Conservation (phyloP, 2,329 filamentous ascomycete species). For the Fusarium sp. region DNA sequence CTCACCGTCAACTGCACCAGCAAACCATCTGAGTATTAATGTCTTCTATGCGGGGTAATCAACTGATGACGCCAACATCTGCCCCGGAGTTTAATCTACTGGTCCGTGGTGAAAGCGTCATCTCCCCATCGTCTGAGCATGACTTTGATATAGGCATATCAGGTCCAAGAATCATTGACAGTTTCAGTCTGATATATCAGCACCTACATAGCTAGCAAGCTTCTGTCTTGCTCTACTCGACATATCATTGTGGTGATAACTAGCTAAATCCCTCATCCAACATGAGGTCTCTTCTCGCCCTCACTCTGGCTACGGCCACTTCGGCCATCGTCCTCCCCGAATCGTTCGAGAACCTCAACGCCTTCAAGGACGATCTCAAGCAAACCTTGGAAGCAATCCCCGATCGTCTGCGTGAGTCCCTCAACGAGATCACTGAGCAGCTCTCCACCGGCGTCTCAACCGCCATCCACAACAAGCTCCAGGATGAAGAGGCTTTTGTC, state of each 20-base stretch:
- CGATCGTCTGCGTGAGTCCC: conserved; percentile 6
- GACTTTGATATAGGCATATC: conserved; percentile 1
- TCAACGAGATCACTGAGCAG: conserved; percentile 31
- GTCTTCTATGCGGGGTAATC: conserved; percentile 23
- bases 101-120: conserved; percentile 9
- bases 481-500: conserved; percentile 17
- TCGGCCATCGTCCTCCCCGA: conserved; percentile 37
- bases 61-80: conserved; percentile 35
- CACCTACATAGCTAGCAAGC: neutral
- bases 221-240: neutral
- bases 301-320: conserved; percentile 35
- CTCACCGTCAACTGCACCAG: neutral
- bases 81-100: conserved; percentile 6
- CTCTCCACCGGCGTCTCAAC: conserved; percentile 19
- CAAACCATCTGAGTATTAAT: neutral
- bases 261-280: neutral
- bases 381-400: conserved; percentile 18
- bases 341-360: conserved; percentile 1
- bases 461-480: conserved; percentile 21
- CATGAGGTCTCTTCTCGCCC: conserved; percentile 34
- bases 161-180: conserved; percentile 29
- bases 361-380: conserved; percentile 19
- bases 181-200: neutral
- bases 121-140: neutral
- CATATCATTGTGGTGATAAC: neutral